Evolutionary conservation across 768 basidiomycete species (phyloP).

Genomic region (Boletus fagicola): DNA sequence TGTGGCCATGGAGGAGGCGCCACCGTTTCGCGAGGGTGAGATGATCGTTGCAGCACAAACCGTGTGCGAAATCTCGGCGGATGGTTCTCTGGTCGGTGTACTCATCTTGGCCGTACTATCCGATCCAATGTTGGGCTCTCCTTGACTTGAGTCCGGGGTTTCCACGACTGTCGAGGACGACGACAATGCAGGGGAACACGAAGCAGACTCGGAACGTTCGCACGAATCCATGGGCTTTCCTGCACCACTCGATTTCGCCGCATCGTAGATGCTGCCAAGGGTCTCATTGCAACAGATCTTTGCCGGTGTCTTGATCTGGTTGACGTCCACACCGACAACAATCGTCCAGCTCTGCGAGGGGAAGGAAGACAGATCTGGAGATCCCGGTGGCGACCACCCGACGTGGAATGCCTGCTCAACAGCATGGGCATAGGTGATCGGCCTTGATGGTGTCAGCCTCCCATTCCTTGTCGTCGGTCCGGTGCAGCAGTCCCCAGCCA

Average conservation of each 20-base stretch:
- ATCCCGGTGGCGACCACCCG: not conserved
- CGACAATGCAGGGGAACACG: not conserved
- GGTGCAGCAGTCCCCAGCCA: not conserved
- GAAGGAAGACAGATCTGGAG: constrained; percentile 1
- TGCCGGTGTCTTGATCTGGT: not conserved
- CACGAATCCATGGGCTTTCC: not conserved
- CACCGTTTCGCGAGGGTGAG: not conserved
- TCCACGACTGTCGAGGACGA: not conserved
- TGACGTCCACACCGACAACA: not conserved
- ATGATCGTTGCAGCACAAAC: not conserved
- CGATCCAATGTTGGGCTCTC: not conserved
- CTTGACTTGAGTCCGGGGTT: not conserved
- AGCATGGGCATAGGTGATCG: not conserved
- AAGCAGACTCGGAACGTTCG: not conserved
- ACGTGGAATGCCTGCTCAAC: rapidly evolving
- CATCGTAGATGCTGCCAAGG: not conserved
- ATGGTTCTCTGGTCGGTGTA: not conserved
- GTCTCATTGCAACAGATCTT: not conserved
- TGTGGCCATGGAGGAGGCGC: not conserved
- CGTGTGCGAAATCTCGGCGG: not conserved
- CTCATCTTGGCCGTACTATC: not conserved
- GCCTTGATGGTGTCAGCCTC: not conserved
- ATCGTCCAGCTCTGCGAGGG: constrained; percentile 8
- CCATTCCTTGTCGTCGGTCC: not conserved
- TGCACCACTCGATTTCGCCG: not conserved